A percentile compares a stretch with the other conserved stretches of the same genome.
Evolutionary conservation across 148 eudicot genomes (phyloP).

Genomic region (Persicaria maculosa): DNA sequence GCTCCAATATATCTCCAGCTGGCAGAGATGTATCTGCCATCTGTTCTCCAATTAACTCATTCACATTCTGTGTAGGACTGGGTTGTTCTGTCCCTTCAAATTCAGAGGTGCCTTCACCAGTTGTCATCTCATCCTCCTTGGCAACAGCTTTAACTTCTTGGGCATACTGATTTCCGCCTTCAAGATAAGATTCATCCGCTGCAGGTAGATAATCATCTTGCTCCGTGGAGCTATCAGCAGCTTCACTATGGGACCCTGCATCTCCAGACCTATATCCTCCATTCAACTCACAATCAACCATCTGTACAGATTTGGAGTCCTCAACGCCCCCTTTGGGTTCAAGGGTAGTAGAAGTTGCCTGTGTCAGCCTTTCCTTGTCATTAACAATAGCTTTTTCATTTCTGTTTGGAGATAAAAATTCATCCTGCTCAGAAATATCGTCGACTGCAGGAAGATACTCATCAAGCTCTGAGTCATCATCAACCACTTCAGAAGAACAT

Average conservation of each 20-base stretch:
- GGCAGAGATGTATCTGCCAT: slow-evolving; percentile 17
- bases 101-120: slow-evolving; percentile 22
- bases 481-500: neutral
- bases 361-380: slow-evolving; percentile 1
- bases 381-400: neutral
- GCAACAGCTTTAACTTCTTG: slow-evolving; percentile 1
- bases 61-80: slow-evolving; percentile 14
- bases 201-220: neutral
- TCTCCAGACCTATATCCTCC: neutral
- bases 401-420: slow-evolving; percentile 8
- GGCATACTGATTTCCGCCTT: neutral
- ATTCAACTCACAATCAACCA: neutral
- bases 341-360: neutral
- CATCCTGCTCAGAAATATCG: neutral
- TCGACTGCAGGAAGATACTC: slow-evolving; percentile 11
- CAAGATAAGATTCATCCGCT: neutral
- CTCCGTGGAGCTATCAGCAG: neutral
- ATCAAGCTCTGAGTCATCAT: slow-evolving; percentile 5
- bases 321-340: neutral
- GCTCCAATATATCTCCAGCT: slow-evolving; percentile 27
- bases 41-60: slow-evolving; percentile 24
- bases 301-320: neutral
- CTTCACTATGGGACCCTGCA: neutral
- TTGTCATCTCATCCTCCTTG: neutral
- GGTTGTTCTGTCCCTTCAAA: slow-evolving; percentile 16